phyloP scores from a whole-genome alignment of 164 flowering plant genomes.

The Tetrastigma voinierianum region DNA sequence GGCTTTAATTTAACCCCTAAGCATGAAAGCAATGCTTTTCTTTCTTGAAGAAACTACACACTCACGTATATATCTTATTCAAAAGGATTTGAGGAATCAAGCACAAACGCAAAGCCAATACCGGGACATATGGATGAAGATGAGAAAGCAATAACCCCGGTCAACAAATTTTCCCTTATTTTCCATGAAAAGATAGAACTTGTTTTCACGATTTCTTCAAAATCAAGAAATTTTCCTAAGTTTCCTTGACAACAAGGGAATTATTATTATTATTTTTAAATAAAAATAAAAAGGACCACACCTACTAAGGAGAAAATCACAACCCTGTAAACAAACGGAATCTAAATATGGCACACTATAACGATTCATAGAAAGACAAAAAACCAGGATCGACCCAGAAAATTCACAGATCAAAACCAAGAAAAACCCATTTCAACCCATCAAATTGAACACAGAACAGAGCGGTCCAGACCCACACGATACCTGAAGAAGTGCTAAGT shows the following conservation, averaged over 20 bases:
- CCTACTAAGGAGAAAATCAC: background rate
- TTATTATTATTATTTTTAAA: too few relatives aligned
- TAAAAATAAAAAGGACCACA: background rate
- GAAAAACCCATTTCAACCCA: slow-evolving; percentile 9
- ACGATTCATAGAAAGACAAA: background rate
- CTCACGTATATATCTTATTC: too few relatives aligned
- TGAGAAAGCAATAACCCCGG: background rate
- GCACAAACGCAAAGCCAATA: too few relatives aligned
- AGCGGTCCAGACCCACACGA: background rate
- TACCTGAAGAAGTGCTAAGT: background rate
- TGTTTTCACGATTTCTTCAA: background rate
- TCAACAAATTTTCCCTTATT: too few relatives aligned
- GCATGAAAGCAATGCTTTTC: background rate
- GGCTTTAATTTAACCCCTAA: background rate
- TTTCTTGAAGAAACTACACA: too few relatives aligned
- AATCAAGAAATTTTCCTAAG: slow-evolving; percentile 14
- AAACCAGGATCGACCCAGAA: slow-evolving; percentile 9
- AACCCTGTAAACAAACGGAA: background rate
- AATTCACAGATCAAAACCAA: slow-evolving; percentile 2
- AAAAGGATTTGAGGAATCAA: too few relatives aligned
- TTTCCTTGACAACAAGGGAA: slow-evolving; percentile 1
- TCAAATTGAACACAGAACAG: background rate
- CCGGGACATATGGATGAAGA: too few relatives aligned
- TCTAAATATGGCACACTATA: too few relatives aligned
- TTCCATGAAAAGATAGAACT: background rate